Evolutionary conservation across 495 filamentous ascomycete genomes (phyloP), one percentile per base, ranked within the genome.

Genomic region (Articulospora tetracladia): DNA sequence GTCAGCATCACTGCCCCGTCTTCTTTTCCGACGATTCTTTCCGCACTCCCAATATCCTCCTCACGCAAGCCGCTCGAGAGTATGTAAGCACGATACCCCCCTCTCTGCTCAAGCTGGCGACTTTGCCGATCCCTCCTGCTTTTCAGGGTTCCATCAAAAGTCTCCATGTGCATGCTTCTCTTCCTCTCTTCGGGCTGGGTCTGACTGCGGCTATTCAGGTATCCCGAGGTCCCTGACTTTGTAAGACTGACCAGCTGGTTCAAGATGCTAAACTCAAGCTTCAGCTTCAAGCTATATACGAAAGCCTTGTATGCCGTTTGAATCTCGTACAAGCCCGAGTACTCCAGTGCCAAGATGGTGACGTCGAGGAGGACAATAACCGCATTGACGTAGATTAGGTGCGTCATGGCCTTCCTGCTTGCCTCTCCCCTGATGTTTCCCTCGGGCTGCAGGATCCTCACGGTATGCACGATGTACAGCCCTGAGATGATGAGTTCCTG

Each of bases 231-330:
- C 8, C 39, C 39, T 19, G 39, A 44, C n/a, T 44, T 44, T 17
- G 39, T 44, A 7, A 44, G 39, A 44, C 39, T 44, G 20, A 44
- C 39, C 4, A 46, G 41, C 30, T 19, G 76, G 53, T 84, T 82
- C 27, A 87, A 75, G 48, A 87, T 80, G 13, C 77, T 79, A 57
- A 84, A 83, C 67, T 88, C 85, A 15, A 85, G 72, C 67, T 86
- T 86, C 34, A 88, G 70, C 66, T 88, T 88, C 55, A 87, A 71
- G 71, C 84, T 86, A 70, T 86, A 87, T 2, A 85, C 67, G 59
- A 80, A 75, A 3, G 74, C 77, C 69, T 86, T 86, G 41, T 82
- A 70, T 1, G 76, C 78, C 19, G 79, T 82, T 63, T 86, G 78
- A 32, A 83, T 71, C 2, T 78, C 73, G 62, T 81, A 85, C n/a